A percentile compares a stretch with the other conserved stretches of the same genome.
Conservation (phyloP, 2,329 filamentous ascomycete species). For the Cordyceps militaris region DNA sequence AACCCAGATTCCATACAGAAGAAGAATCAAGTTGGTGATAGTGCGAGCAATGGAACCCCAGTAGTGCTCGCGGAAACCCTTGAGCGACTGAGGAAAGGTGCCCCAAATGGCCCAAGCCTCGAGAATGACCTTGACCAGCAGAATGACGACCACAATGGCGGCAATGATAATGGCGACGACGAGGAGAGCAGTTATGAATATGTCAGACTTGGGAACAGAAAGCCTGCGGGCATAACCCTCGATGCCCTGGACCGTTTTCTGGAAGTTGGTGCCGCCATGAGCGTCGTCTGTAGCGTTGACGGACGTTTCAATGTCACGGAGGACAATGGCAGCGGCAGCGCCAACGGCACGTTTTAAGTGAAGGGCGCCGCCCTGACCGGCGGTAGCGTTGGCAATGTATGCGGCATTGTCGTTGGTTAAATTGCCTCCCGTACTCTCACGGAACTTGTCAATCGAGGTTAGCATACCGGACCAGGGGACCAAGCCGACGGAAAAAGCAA, state of each 20-base stretch:
- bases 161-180: constrained; percentile 83
- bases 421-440: constrained; percentile 75
- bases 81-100: constrained; percentile 70
- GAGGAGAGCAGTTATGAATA: constrained; percentile 91
- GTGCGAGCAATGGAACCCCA: constrained; percentile 88
- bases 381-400: constrained; percentile 66
- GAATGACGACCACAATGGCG: constrained; percentile 74
- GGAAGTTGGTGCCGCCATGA: constrained; percentile 28
- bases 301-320: constrained; percentile 45
- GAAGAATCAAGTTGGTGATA: constrained; percentile 80
- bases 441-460: constrained; percentile 74
- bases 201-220: constrained; percentile 78
- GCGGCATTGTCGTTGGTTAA: constrained; percentile 71
- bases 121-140: constrained; percentile 85
- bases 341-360: constrained; percentile 49
- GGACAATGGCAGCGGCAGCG: constrained; percentile 40
- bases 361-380: constrained; percentile 44
- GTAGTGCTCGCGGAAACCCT: constrained; percentile 89
- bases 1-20: constrained; percentile 92
- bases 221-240: constrained; percentile 78
- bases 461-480: constrained; percentile 80
- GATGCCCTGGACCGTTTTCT: constrained; percentile 62
- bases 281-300: constrained; percentile 29
- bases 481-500: constrained; percentile 82
- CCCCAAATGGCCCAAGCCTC: constrained; percentile 89